Conservation (phyloP, 345 rosid genomes). For the Turritis glabra region DNA sequence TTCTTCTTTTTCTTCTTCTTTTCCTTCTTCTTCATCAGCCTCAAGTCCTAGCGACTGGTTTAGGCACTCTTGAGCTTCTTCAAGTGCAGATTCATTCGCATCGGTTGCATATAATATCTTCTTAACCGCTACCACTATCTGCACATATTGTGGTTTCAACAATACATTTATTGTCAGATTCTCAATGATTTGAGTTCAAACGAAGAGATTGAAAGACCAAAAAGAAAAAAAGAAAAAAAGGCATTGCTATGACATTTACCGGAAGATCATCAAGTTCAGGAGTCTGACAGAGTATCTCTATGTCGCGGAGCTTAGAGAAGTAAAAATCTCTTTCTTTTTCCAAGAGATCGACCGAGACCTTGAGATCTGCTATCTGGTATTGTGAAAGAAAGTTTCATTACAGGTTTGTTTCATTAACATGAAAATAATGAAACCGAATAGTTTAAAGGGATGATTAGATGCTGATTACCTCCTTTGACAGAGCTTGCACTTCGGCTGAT, state of each 20-base stretch:
- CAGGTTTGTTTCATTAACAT: not conserved
- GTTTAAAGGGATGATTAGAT: not conserved
- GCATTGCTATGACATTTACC: constrained; percentile 41
- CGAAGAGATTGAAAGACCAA: not conserved
- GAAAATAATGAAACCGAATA: not conserved
- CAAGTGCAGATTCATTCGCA: constrained; percentile 71
- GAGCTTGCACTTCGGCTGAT: constrained; percentile 54
- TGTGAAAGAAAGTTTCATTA: not conserved
- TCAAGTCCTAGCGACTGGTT: constrained; percentile 40
- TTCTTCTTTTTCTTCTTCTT: not conserved
- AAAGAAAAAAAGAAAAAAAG: not conserved
- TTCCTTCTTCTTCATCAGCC: constrained; percentile 39
- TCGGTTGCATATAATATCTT: constrained; percentile 87
- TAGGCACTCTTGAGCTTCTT: constrained; percentile 81
- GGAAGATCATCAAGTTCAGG: constrained; percentile 67
- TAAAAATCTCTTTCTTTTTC: constrained; percentile 96
- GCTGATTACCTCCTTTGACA: constrained; percentile 78
- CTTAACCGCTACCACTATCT: constrained; percentile 81
- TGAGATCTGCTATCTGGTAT: constrained; percentile 66
- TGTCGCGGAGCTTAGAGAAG: constrained; percentile 80
- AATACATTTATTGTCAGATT: constrained; percentile 7
- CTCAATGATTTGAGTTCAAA: not conserved
- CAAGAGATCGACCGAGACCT: constrained; percentile 71
- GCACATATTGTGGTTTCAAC: constrained; percentile 34
- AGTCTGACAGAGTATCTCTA: constrained; percentile 82